Evolutionary conservation across 1,284 basidiomycete species (phyloP), one percentile per base, ranked within the genome.

Genomic region (Taiwanofungus camphoratus): DNA sequence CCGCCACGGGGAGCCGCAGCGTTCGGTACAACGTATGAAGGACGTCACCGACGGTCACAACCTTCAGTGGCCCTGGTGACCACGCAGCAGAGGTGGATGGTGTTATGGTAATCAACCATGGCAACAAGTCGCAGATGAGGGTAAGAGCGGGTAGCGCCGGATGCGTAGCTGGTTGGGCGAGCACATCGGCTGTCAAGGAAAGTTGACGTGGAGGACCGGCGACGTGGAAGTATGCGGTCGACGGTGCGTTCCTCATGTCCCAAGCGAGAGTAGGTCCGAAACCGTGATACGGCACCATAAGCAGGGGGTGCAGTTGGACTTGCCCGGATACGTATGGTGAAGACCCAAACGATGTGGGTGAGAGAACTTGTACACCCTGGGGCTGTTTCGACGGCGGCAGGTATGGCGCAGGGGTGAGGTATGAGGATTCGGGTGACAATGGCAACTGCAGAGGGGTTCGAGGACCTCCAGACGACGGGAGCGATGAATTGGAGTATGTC

Each of bases 21-120:
- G 15, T 41, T 8, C 44, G 44, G 45, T 46, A 47, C n/a, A 50
- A 35, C 35, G 45, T 23, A 35, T 44, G 38, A 9, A 50, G 48
- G 20, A 50, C 48, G 35, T 50, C 48, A n/a, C 41, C 35, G 39
- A 50, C 45, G 37, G 48, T 39, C 22, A 49, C 41, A 39, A 36
- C 5, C 27, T 19, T 40, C 9, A 8, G 26, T n/a, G 26, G 26
- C 26, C 9, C 9, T n/a, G 26, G 26, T 8, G 26, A 29, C 34
- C 34, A 36, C 34, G 34, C 18, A 7, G 41, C 32, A n/a, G 18
- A 15, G 20, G 35, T 15, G 12, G 16, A 19, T 4, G 34, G 32
- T n/a, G 31, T 24, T 39, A 42, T 30, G 39, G 34, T 15, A 41
- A 50, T 32, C 9, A 41, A 39, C 48, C 48, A 50, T 6, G 48